phyloP scores from a whole-genome alignment of 129 eudicot species.

The Gnaphalium uliginosum region DNA sequence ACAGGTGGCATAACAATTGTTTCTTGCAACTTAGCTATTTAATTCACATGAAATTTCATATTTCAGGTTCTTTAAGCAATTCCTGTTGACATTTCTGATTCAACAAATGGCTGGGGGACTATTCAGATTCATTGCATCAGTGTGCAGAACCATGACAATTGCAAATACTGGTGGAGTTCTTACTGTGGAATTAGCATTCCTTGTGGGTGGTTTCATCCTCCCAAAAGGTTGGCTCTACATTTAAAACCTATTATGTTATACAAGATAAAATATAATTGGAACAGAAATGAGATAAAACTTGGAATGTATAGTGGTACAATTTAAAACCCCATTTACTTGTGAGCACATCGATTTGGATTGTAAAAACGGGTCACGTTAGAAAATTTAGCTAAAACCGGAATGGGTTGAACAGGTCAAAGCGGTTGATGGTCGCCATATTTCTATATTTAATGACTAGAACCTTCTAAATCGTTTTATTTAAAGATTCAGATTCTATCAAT shows the following conservation, averaged over 20 bases:
- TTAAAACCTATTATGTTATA: background rate
- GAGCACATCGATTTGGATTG: too few relatives aligned
- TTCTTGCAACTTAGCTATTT: background rate
- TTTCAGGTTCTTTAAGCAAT: conserved; percentile 88
- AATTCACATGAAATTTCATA: background rate
- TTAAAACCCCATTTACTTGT: too few relatives aligned
- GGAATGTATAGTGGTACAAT: background rate
- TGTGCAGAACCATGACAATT: conserved; percentile 84
- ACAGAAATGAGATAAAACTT: background rate
- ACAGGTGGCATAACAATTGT: too few relatives aligned
- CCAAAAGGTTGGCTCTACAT: conserved; percentile 61
- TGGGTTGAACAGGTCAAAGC: background rate
- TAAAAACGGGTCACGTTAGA: too few relatives aligned
- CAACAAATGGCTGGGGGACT: conserved; percentile 97
- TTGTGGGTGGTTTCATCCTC: conserved; percentile 95
- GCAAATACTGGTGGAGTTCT: conserved; percentile 92
- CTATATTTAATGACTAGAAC: background rate
- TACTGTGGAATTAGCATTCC: conserved; percentile 66
- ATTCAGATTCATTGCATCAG: conserved; percentile 72
- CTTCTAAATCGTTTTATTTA: background rate
- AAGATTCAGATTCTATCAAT: too few relatives aligned
- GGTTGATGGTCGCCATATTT: background rate
- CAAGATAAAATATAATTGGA: background rate
- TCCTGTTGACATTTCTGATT: conserved; percentile 66
- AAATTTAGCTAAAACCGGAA: too few relatives aligned